Base-by-base conservation (phyloP, 768 basidiomycete species). In the Mycena galericulata region DNA sequence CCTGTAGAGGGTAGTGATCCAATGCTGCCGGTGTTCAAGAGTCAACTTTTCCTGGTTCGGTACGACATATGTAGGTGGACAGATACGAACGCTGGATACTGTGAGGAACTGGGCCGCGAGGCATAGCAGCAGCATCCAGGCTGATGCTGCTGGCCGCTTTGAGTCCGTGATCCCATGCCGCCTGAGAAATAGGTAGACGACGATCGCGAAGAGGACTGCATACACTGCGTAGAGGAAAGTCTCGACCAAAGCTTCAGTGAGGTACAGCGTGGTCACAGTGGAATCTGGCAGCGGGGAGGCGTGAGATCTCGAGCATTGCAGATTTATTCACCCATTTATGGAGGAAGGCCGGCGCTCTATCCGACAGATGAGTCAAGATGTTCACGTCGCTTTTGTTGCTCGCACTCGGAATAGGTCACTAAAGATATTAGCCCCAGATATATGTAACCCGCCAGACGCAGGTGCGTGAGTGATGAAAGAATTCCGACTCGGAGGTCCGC, bases 101-200 rank as follows among this genome's bases (percentile, higher is more conserved):
- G n/a, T 17, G 3, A 65, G 29, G 26, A 65, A 65, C 43, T 65
- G 63, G n/a, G 30, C 9, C 2, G 47, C 20, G 18, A 65, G 63
- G n/a, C 63, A 53, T n/a, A n/a, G n/a, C 18, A 32, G 15, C 5
- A 56, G n/a, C 27, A 65, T 32, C 41, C 53, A 34, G 9, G 17
- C 20, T 14, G n/a, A 34, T 3, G 17, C 20, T 14, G n/a, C n/a
- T 14, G 63, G 63, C 22, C 41, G 15, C 34, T 40, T 49, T 30
- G 3, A 40, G 8, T 29, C 20, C 2, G 14, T 10, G 30, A 32
- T n/a, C 4, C n/a, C 50, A 53, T 22, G 30, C 6, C 63, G 63
- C n/a, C 54, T 65, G 34, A 30, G 63, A 54, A 56, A 65, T 1
- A 66, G 57, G 47, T 58, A 59, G 34, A 59, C 17, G 34, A 58